phyloP scores from a whole-genome alignment of 108 stramenopile species.

The Schizochytrium sp. region DNA sequence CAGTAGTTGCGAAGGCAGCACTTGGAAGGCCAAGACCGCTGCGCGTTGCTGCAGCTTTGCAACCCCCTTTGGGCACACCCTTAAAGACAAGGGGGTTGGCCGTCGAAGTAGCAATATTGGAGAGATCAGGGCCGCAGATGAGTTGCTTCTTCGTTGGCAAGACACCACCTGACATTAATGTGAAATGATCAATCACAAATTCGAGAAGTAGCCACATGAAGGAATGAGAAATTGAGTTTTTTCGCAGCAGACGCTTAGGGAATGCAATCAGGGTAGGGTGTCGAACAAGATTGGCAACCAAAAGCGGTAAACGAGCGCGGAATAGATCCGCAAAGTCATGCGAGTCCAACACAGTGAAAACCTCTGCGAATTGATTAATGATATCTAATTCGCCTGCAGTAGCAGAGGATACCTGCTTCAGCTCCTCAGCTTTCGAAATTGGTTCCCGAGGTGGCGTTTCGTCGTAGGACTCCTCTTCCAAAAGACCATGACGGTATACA shows the following conservation, averaged over 20 bases:
- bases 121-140: conserved; percentile 31
- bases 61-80: not conserved
- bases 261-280: conserved; percentile 82
- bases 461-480: conserved; percentile 24
- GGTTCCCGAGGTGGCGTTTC: not conserved
- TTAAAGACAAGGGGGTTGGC: not conserved
- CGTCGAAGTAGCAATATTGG: not conserved
- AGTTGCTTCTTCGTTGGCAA: conserved; percentile 27
- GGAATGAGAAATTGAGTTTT: conserved; percentile 47
- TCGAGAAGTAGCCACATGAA: conserved; percentile 35
- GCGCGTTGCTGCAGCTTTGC: not conserved
- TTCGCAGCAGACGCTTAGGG: conserved; percentile 82
- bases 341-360: conserved; percentile 86
- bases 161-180: not conserved
- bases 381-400: conserved; percentile 70
- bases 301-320: conserved; percentile 78
- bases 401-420: not conserved
- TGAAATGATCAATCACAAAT: conserved; percentile 44
- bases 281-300: conserved; percentile 84
- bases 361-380: conserved; percentile 86
- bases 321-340: conserved; percentile 82
- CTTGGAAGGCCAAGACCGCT: conserved; percentile 1
- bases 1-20: not conserved
- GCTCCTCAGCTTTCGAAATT: not conserved
- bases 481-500: conserved; percentile 73